phyloP scores from a whole-genome alignment of 1,139 yeast genomes.

The Nematodospora anomalae region DNA sequence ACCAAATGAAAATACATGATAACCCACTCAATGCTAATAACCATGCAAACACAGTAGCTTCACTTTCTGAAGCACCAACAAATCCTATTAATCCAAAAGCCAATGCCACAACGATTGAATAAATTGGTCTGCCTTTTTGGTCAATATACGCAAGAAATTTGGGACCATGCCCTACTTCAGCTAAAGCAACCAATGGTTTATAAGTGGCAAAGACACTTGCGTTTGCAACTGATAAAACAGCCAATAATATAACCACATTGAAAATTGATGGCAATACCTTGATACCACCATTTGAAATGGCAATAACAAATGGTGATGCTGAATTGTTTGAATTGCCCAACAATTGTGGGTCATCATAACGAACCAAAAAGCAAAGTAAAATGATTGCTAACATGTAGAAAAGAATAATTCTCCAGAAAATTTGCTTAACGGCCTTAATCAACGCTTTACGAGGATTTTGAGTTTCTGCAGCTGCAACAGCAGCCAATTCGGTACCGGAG shows the following conservation, averaged over 20 bases:
- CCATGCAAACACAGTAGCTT: slow-evolving; percentile 35
- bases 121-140: slow-evolving; percentile 30
- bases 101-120: slow-evolving; percentile 28
- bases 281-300: slow-evolving; percentile 30
- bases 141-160: slow-evolving; percentile 26
- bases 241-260: slow-evolving; percentile 32
- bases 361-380: slow-evolving; percentile 41
- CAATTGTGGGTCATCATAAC: slow-evolving; percentile 33
- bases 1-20: slow-evolving; percentile 40
- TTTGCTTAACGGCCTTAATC: slow-evolving; percentile 45
- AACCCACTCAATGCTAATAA: slow-evolving; percentile 38
- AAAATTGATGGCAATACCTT: slow-evolving; percentile 33
- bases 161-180: slow-evolving; percentile 36
- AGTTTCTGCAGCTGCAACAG: slow-evolving; percentile 44
- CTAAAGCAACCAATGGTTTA: slow-evolving; percentile 32
- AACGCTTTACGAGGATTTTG: slow-evolving; percentile 39
- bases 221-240: slow-evolving; percentile 36
- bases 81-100: slow-evolving; percentile 34
- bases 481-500: slow-evolving; percentile 45
- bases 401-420: slow-evolving; percentile 45
- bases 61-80: slow-evolving; percentile 31
- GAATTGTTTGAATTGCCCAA: slow-evolving; percentile 29
- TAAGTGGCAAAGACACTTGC: slow-evolving; percentile 35
- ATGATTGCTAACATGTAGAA: slow-evolving; percentile 41
- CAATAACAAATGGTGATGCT: slow-evolving; percentile 28